Conservation (phyloP, 2,329 filamentous ascomycete genomes). For the Pyricularia grisea region DNA sequence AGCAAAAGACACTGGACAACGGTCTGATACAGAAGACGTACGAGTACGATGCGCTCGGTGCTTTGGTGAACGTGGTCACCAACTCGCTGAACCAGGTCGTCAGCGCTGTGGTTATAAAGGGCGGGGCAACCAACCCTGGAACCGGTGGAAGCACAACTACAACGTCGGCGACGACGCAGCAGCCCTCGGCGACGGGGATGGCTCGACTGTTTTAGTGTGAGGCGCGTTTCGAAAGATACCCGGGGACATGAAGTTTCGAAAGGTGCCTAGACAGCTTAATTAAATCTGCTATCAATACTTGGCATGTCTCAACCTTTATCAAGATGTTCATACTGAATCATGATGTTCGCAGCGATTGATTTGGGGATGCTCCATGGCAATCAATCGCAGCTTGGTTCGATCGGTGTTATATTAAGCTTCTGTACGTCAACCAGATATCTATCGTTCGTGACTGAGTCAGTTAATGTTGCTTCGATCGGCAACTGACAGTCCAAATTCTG, state of each 20-base stretch:
- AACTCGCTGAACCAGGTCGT: constrained; percentile 46
- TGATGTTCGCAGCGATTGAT: not conserved
- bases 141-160: constrained; percentile 5
- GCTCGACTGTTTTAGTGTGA: not conserved
- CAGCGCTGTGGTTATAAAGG: constrained; percentile 29
- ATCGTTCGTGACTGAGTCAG: not conserved
- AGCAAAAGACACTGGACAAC: constrained; percentile 21
- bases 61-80: constrained; percentile 45
- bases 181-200: not conserved
- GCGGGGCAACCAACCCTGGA: constrained; percentile 1
- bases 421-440: not conserved
- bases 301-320: not conserved
- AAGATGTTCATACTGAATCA: not conserved
- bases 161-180: constrained; percentile 6
- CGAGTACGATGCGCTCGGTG: constrained; percentile 36
- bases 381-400: not conserved
- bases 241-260: not conserved
- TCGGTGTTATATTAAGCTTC: not conserved
- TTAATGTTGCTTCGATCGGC: not conserved
- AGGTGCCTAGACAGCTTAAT: not conserved
- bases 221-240: not conserved
- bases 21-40: constrained; percentile 40
- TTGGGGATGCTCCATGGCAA: not conserved
- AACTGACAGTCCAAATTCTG: not conserved
- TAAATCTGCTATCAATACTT: not conserved